A percentile compares a stretch with the other conserved stretches of the same genome.
Conservation (phyloP, 768 basidiomycete species). For the Lepiota venenata region DNA sequence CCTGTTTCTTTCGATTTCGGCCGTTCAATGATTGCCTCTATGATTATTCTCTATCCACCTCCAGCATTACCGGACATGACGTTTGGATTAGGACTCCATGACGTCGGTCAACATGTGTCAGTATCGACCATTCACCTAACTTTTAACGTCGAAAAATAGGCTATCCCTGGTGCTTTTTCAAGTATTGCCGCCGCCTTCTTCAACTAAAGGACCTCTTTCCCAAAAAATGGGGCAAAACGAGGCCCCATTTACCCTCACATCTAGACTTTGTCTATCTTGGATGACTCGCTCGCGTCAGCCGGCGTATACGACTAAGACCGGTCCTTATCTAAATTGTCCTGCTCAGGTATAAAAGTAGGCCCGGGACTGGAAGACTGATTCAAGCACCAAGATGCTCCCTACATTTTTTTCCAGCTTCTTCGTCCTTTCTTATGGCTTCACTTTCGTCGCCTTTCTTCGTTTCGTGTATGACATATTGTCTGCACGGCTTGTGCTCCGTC, state of each 20-base stretch:
- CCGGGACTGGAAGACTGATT: background rate
- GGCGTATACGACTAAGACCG: background rate
- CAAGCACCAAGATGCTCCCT: constrained; percentile 6
- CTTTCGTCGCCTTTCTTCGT: constrained; percentile 27
- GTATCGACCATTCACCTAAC: no score
- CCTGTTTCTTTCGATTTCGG: no score
- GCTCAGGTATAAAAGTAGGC: background rate
- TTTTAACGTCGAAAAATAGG: no score
- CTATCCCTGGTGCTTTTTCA: no score
- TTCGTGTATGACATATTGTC: constrained; percentile 31
- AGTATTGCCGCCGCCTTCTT: background rate
- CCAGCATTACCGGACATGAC: no score
- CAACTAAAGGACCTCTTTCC: background rate
- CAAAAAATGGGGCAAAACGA: background rate
- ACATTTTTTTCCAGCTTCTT: constrained; percentile 22
- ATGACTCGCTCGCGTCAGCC: background rate
- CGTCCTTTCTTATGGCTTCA: constrained; percentile 25
- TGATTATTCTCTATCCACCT: no score
- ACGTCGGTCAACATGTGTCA: no score
- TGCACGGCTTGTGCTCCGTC: constrained; percentile 30
- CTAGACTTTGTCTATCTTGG: background rate
- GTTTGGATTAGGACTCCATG: no score
- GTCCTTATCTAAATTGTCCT: background rate
- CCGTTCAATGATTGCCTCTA: no score
- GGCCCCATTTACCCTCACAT: background rate